Conservation (phyloP, 2,329 filamentous ascomycete genomes). For the Trichoderma citrinoviride region DNA sequence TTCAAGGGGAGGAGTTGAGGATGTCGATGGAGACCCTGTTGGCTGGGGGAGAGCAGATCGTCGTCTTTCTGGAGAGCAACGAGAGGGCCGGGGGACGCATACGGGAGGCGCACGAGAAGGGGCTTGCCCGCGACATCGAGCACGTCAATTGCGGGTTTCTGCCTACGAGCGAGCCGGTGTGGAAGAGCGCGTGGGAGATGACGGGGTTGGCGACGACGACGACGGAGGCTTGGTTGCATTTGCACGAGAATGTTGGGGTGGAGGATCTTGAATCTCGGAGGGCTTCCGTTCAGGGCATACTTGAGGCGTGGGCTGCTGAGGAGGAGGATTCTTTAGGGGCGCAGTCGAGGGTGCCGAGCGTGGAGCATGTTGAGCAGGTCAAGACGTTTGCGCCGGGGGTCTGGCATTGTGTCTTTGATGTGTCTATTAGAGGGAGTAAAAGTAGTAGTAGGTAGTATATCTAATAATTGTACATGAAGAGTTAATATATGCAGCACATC, state of each 20-base stretch:
- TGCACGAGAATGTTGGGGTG: slow-evolving; percentile 64
- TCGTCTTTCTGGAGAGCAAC: slow-evolving; percentile 71
- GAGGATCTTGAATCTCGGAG: slow-evolving; percentile 49
- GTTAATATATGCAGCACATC: background rate
- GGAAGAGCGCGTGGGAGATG: slow-evolving; percentile 51
- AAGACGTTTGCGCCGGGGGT: slow-evolving; percentile 69
- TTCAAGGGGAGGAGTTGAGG: slow-evolving; percentile 43
- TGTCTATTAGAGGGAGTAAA: slow-evolving; percentile 43
- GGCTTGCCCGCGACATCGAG: slow-evolving; percentile 40
- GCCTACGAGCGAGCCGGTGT: slow-evolving; percentile 55
- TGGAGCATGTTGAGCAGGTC: slow-evolving; percentile 61
- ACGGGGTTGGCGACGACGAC: slow-evolving; percentile 32
- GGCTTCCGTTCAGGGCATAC: slow-evolving; percentile 48
- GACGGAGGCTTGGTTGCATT: slow-evolving; percentile 56
- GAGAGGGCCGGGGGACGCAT: slow-evolving; percentile 47
- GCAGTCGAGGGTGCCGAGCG: slow-evolving; percentile 29
- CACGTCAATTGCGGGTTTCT: slow-evolving; percentile 65
- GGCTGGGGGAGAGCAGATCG: slow-evolving; percentile 51
- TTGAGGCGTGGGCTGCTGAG: slow-evolving; percentile 38
- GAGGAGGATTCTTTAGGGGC: slow-evolving; percentile 11
- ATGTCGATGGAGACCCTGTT: slow-evolving; percentile 39
- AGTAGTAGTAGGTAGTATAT: slow-evolving; percentile 18
- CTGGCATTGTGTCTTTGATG: slow-evolving; percentile 69
- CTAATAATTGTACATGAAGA: slow-evolving; percentile 27
- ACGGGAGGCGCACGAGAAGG: slow-evolving; percentile 35